Percentiles rank a stretch among this genome's conserved stretches.
Conservation (phyloP, 768 basidiomycete genomes). For the Goffeauzyma gilvescens region DNA sequence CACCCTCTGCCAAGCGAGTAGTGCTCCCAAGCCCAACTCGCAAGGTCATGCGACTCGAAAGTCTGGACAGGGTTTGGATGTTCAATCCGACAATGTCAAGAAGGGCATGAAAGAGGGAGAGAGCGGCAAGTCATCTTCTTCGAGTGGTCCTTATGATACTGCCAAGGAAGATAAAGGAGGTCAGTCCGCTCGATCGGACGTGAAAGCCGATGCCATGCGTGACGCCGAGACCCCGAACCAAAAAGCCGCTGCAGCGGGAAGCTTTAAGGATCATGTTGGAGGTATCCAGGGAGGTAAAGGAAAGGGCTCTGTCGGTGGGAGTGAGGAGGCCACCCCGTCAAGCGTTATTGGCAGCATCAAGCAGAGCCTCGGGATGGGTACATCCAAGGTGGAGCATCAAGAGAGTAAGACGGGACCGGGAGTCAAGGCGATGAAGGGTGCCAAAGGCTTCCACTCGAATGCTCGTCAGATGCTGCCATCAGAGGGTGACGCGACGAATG, state of each 20-base stretch:
- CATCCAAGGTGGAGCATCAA: conserved; percentile 13
- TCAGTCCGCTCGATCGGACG: neutral
- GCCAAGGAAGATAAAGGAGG: conserved; percentile 8
- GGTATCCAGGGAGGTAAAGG: conserved; percentile 11
- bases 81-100: conserved; percentile 20
- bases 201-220: neutral
- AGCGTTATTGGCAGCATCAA: conserved; percentile 9
- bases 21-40: conserved; percentile 7
- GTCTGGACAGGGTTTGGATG: conserved; percentile 16
- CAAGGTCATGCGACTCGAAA: conserved; percentile 26
- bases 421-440: conserved; percentile 5
- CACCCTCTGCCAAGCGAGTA: neutral
- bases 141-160: conserved; percentile 5
- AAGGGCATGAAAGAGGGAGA: conserved; percentile 13
- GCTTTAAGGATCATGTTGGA: conserved; percentile 26
- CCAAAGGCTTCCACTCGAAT: conserved; percentile 15
- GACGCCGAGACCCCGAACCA: conserved; percentile 23
- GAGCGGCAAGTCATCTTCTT: conserved; percentile 5
- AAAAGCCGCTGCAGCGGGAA: conserved; percentile 11
- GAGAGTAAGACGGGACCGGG: conserved; percentile 8
- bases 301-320: conserved; percentile 14
- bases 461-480: conserved; percentile 2
- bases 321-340: conserved; percentile 15
- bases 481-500: neutral
- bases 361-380: conserved; percentile 15